Base-by-base conservation (phyloP, 192 early-diverging fungal species). In the Entomortierella beljakovae region DNA sequence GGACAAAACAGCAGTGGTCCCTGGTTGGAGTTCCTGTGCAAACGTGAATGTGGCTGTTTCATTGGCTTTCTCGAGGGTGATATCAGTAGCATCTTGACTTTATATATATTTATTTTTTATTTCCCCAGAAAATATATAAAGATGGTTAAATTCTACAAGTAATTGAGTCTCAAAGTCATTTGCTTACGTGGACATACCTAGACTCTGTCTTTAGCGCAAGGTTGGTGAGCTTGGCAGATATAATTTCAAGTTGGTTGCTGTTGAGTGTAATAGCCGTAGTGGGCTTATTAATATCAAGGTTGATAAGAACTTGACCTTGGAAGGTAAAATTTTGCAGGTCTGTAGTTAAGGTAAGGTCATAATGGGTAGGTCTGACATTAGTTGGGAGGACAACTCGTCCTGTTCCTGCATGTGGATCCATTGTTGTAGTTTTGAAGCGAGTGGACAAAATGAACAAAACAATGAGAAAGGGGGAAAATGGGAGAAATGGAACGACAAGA, bases 361-460 rank as follows among this genome's bases (percentile, higher is more conserved):
- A 98, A 81, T 97, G 93, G 38, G 85, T 74, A 10, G 96, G 96
- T 48, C 85, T 90, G 56, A 96, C 93, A 65, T 89, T 95, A 58
- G 89, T 91, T 49, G 96, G 96, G 35, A 98, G 89, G 48, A 97
- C 88, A 73, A 95, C 90, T 50, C 87, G 89, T 34, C 71, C 70
- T 28, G 57, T 79, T 64, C 75, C 75, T 65, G 66, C 75, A 55
- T 79, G 75, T 57, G 75, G 75, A 18, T 79, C 75, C 75, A 79
- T 79, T 20, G 20, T 43, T 13, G 25, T 50, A 22, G 64, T 28
- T n/a, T 15, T 3, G 57, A 15, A n/a, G 38, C 48, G 29, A n/a
- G 48, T 15, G 55, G 3, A 43, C 31, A n/a, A 61, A 10, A 59
- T 43, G 29, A 29, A 35, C 6, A 18, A 29, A 6, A 50, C 22